These are phyloP conservation scores for Calamus simplicifolius DNA, from an alignment of 176 grass and related monocot genomes.

Conservation along the genomic window DNA sequence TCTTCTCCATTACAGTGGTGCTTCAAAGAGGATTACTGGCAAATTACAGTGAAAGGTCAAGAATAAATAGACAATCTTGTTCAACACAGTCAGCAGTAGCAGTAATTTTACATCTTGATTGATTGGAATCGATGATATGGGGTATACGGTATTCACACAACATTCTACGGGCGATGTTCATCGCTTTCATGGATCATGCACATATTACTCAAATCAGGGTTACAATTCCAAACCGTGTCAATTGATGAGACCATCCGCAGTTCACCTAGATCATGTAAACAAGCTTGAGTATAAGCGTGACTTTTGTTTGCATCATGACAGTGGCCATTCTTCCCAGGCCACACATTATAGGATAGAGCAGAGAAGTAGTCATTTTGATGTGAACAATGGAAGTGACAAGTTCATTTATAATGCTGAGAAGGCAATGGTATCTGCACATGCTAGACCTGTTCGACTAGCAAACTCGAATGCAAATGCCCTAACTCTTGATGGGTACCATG, in stretches of 20 bases:
- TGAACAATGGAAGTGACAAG: slow-evolving; percentile 1
- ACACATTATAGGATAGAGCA: background rate
- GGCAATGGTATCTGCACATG: background rate
- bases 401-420: background rate
- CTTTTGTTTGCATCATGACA: too few species aligned
- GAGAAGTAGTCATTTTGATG: background rate
- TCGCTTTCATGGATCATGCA: background rate
- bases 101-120: too few species aligned
- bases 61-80: too few species aligned
- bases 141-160: slow-evolving; percentile 1
- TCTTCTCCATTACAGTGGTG: too few species aligned
- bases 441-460: slow-evolving; percentile 14
- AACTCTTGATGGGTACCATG: slow-evolving; percentile 9
- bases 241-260: background rate
- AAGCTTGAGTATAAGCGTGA: slow-evolving; percentile 28
- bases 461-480: slow-evolving; percentile 13
- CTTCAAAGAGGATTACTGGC: too few species aligned
- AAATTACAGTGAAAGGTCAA: too few species aligned
- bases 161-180: background rate
- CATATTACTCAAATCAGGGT: background rate
- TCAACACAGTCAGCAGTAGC: too few species aligned
- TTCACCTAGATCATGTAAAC: slow-evolving; percentile 24
- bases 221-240: background rate
- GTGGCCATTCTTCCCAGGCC: background rate
- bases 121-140: background rate